A percentile compares a stretch with the other conserved stretches of the same genome.
These are phyloP conservation scores for Picochlorum sp. DNA, from an alignment of 139 green algal genomes.

Conservation along the genomic window DNA sequence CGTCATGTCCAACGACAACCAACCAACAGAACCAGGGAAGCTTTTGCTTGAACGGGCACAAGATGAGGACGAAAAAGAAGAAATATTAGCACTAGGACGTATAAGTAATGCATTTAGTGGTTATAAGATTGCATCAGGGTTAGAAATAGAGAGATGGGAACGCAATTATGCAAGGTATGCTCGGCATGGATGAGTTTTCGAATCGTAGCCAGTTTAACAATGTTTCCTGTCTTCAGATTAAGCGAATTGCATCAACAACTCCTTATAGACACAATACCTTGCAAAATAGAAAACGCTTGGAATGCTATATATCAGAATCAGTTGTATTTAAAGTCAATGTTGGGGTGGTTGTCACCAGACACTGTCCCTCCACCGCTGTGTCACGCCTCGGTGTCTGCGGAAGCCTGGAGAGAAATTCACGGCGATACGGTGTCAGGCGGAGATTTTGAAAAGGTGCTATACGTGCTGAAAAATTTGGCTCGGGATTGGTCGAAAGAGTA, in stretches of 20 bases:
- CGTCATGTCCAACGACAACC: too few species aligned
- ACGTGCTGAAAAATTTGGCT: constrained; percentile 85
- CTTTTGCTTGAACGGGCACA: neutral
- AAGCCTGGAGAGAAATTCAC: constrained; percentile 1
- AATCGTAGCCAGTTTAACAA: too few species aligned
- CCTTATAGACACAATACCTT: constrained; percentile 24
- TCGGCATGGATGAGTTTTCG: neutral
- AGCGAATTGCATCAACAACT: neutral
- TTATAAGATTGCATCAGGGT: constrained; percentile 40
- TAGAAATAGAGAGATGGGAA: constrained; percentile 65
- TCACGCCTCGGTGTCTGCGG: constrained; percentile 7
- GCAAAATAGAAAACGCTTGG: constrained; percentile 32
- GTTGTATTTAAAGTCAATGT: constrained; percentile 45
- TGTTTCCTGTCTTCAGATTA: too few species aligned
- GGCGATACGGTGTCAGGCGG: neutral
- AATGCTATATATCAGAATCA: constrained; percentile 43
- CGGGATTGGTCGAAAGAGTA: constrained; percentile 81
- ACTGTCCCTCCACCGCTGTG: constrained; percentile 3
- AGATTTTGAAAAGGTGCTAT: constrained; percentile 52
- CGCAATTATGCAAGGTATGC: constrained; percentile 34
- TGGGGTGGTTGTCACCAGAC: constrained; percentile 6
- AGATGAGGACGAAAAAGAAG: neutral
- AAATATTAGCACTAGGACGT: constrained; percentile 17
- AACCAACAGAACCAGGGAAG: too few species aligned
- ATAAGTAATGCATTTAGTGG: constrained; percentile 55